Conservation (phyloP, 2,329 filamentous ascomycete genomes). For the Aureobasidium sp. region DNA sequence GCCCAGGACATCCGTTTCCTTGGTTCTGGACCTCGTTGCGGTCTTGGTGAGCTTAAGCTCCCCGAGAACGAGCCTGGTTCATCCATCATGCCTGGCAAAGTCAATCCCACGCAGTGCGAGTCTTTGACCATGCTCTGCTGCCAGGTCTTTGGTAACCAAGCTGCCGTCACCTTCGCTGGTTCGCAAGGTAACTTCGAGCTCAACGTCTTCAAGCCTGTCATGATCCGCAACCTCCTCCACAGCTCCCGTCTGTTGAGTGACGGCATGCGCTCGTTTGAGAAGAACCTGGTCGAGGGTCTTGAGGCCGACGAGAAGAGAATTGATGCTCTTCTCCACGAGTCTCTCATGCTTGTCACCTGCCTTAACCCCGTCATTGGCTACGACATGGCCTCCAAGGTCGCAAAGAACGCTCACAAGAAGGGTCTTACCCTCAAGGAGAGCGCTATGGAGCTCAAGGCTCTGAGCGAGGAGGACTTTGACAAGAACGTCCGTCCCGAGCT, state of each 20-base stretch:
- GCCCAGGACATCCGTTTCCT: slow-evolving; percentile 97
- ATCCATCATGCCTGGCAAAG: slow-evolving; percentile 99
- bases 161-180: slow-evolving; percentile 84
- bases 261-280: slow-evolving; percentile 90
- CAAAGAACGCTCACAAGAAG: slow-evolving; percentile 99
- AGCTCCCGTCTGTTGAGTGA: slow-evolving; percentile 81
- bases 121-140: slow-evolving; percentile 95
- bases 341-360: slow-evolving; percentile 96
- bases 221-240: slow-evolving; percentile 93
- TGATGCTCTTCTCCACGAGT: slow-evolving; percentile 81
- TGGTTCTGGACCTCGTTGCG: slow-evolving; percentile 89
- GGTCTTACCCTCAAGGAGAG: slow-evolving; percentile 86
- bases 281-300: slow-evolving; percentile 80
- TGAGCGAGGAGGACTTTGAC: slow-evolving; percentile 86
- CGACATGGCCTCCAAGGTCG: slow-evolving; percentile 93
- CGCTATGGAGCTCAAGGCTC: slow-evolving; percentile 83
- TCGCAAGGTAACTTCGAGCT: slow-evolving; percentile 98
- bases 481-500: slow-evolving; percentile 82
- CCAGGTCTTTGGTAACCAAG: slow-evolving; percentile 97
- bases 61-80: slow-evolving; percentile 97
- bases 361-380: slow-evolving; percentile 96
- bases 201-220: slow-evolving; percentile 96
- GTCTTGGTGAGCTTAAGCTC: slow-evolving; percentile 83
- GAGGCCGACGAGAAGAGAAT: slow-evolving; percentile 94
- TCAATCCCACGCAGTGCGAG: slow-evolving; percentile 98